Percentiles rank a stretch among this genome's conserved stretches.
These are phyloP conservation scores for Botrytis porri DNA, from an alignment of 2,329 filamentous ascomycete species.

Conservation along the genomic window DNA sequence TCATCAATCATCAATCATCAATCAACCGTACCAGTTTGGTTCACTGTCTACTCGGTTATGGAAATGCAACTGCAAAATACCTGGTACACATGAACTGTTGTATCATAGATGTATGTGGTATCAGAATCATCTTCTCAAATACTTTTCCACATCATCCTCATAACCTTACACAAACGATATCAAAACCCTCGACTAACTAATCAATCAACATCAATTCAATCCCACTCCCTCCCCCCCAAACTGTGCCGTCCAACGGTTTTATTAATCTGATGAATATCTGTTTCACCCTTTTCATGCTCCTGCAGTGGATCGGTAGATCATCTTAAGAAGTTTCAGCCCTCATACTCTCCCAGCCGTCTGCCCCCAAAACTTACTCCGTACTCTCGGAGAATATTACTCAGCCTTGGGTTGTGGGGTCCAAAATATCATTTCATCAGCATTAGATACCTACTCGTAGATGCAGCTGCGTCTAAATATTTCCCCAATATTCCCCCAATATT, in stretches of 20 bases:
- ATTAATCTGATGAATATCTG: not conserved
- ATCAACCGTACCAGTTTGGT: not conserved
- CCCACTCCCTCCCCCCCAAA: not conserved
- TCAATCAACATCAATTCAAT: not conserved
- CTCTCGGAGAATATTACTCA: slow-evolving; percentile 1
- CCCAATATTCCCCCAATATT: not conserved
- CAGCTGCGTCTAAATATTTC: not conserved
- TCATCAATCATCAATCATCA: not conserved
- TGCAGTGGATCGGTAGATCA: slow-evolving; percentile 1
- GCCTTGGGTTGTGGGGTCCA: not conserved
- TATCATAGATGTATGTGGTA: not conserved
- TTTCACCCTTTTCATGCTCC: not conserved
- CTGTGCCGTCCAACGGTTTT: slow-evolving; percentile 1
- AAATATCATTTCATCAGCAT: not conserved
- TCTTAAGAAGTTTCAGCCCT: not conserved
- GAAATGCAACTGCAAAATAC: not conserved
- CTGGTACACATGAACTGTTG: not conserved
- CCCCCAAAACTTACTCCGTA: not conserved
- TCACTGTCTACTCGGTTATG: not conserved
- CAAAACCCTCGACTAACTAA: not conserved
- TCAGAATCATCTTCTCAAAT: not conserved
- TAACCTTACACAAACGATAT: too few relatives aligned
- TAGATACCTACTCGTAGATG: not conserved
- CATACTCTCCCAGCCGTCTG: not conserved
- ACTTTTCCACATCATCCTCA: not conserved